Conservation (phyloP, 495 filamentous ascomycete genomes). For the Aspergillus steynii region DNA sequence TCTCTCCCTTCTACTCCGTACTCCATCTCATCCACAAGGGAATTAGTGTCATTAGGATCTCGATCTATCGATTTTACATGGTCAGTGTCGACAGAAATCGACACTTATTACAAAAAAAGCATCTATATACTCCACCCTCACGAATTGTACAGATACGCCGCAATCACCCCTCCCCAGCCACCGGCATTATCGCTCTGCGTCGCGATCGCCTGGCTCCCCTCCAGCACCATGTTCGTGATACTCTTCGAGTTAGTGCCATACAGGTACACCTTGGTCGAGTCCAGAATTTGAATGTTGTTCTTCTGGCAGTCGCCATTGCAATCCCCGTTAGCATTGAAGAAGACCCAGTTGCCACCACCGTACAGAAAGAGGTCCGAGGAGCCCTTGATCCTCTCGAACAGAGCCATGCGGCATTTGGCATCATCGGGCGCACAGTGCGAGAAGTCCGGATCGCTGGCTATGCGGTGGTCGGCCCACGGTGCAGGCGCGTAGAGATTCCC, state of each 20-base stretch:
- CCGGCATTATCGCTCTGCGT: constrained; percentile 49
- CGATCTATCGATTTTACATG: background rate
- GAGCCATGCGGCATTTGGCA: constrained; percentile 42
- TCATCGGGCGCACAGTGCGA: constrained; percentile 33
- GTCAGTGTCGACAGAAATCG: background rate
- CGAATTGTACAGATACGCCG: constrained; percentile 36
- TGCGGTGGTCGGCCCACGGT: constrained; percentile 39
- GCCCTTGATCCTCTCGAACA: constrained; percentile 35
- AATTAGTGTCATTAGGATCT: too few species aligned
- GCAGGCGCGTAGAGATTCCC: constrained; percentile 39
- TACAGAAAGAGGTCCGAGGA: constrained; percentile 56
- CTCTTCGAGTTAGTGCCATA: constrained; percentile 47
- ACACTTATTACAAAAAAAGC: background rate
- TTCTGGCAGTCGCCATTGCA: constrained; percentile 45
- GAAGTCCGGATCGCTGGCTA: constrained; percentile 45
- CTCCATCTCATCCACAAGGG: too few species aligned
- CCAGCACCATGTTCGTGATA: constrained; percentile 42
- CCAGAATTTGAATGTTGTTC: constrained; percentile 39
- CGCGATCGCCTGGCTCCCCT: constrained; percentile 29
- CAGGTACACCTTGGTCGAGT: constrained; percentile 34
- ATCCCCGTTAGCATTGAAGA: constrained; percentile 45
- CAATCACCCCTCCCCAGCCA: constrained; percentile 59
- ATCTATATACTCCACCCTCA: constrained; percentile 11
- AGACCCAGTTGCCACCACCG: constrained; percentile 53
- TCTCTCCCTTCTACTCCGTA: too few species aligned